These are phyloP conservation scores for Phytopythium oedochilum DNA, from an alignment of 352 stramenopile genomes.

Conservation along the genomic window DNA sequence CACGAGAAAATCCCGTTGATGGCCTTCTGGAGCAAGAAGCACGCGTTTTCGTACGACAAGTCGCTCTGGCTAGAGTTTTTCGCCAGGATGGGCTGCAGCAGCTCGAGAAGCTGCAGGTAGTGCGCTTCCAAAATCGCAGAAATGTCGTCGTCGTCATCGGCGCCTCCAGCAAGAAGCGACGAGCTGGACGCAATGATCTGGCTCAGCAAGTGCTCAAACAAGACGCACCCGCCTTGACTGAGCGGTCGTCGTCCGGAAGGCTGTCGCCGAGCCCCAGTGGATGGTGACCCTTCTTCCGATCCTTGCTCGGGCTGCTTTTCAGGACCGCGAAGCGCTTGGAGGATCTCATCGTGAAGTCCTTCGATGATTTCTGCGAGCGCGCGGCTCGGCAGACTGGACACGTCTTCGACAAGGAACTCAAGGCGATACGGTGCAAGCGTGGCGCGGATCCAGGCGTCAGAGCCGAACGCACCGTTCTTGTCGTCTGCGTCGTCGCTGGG, in stretches of 20 bases:
- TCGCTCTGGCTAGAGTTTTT: conserved; percentile 25
- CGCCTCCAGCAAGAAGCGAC: conserved; percentile 23
- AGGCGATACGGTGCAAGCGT: conserved; percentile 67
- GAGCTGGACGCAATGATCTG: conserved; percentile 29
- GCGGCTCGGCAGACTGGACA: conserved; percentile 40
- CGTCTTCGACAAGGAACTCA: conserved; percentile 54
- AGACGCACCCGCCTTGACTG: conserved; percentile 54
- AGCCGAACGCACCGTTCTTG: conserved; percentile 29
- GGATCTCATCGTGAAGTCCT: conserved; percentile 50
- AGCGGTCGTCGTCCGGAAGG: conserved; percentile 5
- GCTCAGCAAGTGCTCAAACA: conserved; percentile 62
- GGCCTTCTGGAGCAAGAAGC: conserved; percentile 54
- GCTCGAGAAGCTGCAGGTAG: conserved; percentile 37
- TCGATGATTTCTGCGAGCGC: conserved; percentile 43
- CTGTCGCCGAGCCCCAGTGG: neutral
- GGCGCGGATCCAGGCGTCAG: conserved; percentile 50
- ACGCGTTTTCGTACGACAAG: conserved; percentile 60
- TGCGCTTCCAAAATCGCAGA: conserved; percentile 42
- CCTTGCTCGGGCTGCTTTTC: conserved; percentile 15
- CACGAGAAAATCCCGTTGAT: conserved; percentile 54
- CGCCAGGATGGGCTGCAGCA: conserved; percentile 38
- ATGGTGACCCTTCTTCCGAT: conserved; percentile 9
- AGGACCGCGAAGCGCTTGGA: conserved; percentile 23
- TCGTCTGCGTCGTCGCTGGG: conserved; percentile 7
- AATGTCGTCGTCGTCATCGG: conserved; percentile 41